Conservation (phyloP, 2,329 filamentous ascomycete species). For the Fusarium caatingaense region DNA sequence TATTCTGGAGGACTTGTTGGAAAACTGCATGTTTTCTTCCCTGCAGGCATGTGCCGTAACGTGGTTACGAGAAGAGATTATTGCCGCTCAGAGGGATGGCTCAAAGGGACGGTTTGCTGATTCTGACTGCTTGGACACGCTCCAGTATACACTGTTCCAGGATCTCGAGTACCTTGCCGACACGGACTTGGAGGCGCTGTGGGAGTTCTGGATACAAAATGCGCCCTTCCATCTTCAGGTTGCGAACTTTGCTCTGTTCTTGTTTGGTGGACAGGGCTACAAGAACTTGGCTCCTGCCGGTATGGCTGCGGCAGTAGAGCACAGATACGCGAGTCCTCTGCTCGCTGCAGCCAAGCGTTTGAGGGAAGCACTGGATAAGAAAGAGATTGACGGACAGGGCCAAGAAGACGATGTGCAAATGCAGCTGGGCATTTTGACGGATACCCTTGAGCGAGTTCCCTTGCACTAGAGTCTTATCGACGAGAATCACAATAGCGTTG, state of each 20-base stretch:
- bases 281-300: conserved; percentile 64
- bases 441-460: conserved; percentile 57
- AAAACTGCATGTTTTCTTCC: conserved; percentile 72
- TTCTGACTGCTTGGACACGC: conserved; percentile 66
- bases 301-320: conserved; percentile 67
- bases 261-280: conserved; percentile 60
- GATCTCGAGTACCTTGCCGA: conserved; percentile 61
- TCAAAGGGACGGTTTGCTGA: conserved; percentile 59
- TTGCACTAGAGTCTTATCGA: conserved; percentile 48
- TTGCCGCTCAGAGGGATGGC: conserved; percentile 55
- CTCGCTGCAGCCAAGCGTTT: conserved; percentile 56
- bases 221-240: conserved; percentile 68
- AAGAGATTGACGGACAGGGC: conserved; percentile 48
- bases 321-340: conserved; percentile 68
- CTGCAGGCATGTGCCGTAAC: conserved; percentile 72
- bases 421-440: conserved; percentile 57
- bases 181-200: conserved; percentile 55
- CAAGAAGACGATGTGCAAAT: conserved; percentile 48
- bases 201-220: conserved; percentile 65
- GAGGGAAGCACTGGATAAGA: conserved; percentile 48
- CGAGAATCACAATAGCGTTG: conserved; percentile 13
- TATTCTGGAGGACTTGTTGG: conserved; percentile 73
- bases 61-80: conserved; percentile 73
- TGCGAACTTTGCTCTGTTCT: conserved; percentile 70
- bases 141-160: conserved; percentile 73